Percentiles rank a stretch among this genome's conserved stretches.
These are phyloP conservation scores for Dioscorea alata DNA, from an alignment of 106 monocot genomes.

Conservation along the genomic window DNA sequence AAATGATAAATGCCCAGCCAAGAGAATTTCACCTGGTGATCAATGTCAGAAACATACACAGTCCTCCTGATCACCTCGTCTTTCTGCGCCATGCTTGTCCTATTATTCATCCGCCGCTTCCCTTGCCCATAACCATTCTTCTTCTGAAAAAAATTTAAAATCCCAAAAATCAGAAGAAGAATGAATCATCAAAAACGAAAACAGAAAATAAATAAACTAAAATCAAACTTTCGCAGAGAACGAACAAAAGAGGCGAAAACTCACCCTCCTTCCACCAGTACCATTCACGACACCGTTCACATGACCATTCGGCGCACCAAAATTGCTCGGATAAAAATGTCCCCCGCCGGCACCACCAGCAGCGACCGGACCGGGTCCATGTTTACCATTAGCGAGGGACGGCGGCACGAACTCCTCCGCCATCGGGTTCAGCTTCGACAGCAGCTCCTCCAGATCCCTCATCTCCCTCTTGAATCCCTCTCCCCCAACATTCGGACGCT, in stretches of 20 bases:
- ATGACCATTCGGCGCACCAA: background rate
- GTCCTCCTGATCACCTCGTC: conserved; percentile 17
- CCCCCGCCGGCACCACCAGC: background rate
- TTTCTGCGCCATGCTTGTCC: conserved; percentile 13
- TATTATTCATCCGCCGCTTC: conserved; percentile 16
- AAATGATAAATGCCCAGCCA: background rate
- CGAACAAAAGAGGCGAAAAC: background rate
- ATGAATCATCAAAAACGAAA: background rate
- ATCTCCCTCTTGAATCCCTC: conserved; percentile 46
- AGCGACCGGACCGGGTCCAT: background rate
- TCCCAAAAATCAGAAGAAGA: background rate
- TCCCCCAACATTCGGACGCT: background rate
- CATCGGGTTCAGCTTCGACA: conserved; percentile 83
- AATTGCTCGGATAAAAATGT: background rate
- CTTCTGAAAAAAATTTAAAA: background rate
- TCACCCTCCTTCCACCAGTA: conserved; percentile 1
- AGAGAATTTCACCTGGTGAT: conserved; percentile 8
- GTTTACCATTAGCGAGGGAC: conserved; percentile 4
- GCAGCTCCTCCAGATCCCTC: conserved; percentile 60
- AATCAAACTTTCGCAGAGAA: background rate
- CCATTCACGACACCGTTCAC: background rate
- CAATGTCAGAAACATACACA: conserved; percentile 18
- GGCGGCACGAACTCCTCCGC: conserved; percentile 70
- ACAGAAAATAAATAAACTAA: background rate
- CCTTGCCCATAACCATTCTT: conserved; percentile 9